These are phyloP conservation scores for Lactarius psammicola DNA, from an alignment of 768 basidiomycete species.

Conservation along the genomic window DNA sequence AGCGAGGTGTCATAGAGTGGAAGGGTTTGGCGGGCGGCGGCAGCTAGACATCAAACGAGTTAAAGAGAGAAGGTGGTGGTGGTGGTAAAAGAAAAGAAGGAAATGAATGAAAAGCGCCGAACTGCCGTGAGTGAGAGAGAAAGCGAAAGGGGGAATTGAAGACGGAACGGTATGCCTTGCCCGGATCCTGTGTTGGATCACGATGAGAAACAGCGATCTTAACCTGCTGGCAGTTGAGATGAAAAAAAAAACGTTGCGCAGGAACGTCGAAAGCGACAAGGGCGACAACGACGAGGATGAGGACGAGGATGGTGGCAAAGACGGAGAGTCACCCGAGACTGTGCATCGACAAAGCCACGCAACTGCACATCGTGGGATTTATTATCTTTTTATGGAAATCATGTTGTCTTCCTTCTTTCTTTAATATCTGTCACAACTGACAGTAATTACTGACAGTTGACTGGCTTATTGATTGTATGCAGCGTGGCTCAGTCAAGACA, in stretches of 20 bases:
- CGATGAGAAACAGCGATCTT: slow-evolving; percentile 14
- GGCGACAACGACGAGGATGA: not conserved
- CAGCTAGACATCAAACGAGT: slow-evolving; percentile 26
- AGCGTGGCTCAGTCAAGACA: too few species aligned
- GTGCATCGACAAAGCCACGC: not conserved
- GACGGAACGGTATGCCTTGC: slow-evolving; percentile 9
- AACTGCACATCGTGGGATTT: slow-evolving; percentile 4
- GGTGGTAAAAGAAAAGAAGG: not conserved
- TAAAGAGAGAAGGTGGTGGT: not conserved
- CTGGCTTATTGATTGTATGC: too few species aligned
- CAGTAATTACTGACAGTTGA: too few species aligned
- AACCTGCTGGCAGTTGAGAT: slow-evolving; percentile 4
- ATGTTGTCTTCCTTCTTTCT: too few species aligned
- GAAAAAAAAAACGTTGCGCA: slow-evolving; percentile 8
- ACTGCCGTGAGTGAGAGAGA: slow-evolving; percentile 1
- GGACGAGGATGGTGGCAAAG: not conserved
- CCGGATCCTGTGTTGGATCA: slow-evolving; percentile 20
- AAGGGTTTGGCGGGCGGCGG: slow-evolving; percentile 9
- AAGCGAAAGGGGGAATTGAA: slow-evolving; percentile 11
- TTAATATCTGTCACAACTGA: not conserved
- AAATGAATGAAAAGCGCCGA: slow-evolving; percentile 2
- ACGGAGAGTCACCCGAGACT: not conserved
- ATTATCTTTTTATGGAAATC: not conserved
- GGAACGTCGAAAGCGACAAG: not conserved
- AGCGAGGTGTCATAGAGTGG: slow-evolving; percentile 51